Conservation (phyloP, 495 filamentous ascomycete species). For the Barbatosphaeria neglecta region DNA sequence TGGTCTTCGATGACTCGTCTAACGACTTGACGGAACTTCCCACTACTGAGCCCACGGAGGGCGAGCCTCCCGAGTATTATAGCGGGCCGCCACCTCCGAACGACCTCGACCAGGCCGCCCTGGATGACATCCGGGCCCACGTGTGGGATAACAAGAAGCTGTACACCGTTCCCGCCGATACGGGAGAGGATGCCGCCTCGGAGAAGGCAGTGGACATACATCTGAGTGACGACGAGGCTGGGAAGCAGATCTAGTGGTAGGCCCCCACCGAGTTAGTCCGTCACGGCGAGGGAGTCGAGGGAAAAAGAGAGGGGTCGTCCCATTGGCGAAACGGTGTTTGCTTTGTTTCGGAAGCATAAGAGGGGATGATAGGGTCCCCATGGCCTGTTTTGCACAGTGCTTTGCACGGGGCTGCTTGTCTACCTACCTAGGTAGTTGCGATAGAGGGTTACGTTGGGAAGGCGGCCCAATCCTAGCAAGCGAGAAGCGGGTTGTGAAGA, state of each 20-base stretch:
- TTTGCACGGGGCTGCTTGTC: neutral
- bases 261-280: too few relatives aligned
- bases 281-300: too few relatives aligned
- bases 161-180: slow-evolving; percentile 22
- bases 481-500: too few relatives aligned
- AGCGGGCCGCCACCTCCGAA: slow-evolving; percentile 5
- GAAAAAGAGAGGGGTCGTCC: too few relatives aligned
- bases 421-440: neutral
- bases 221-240: slow-evolving; percentile 23
- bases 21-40: slow-evolving; percentile 4
- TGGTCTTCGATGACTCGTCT: slow-evolving; percentile 1
- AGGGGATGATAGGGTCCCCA: too few relatives aligned
- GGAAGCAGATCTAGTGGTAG: slow-evolving; percentile 13
- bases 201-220: slow-evolving; percentile 37
- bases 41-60: slow-evolving; percentile 1
- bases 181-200: slow-evolving; percentile 12
- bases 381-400: too few relatives aligned
- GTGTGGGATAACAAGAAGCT: slow-evolving; percentile 21
- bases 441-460: too few relatives aligned
- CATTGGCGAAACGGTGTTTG: too few relatives aligned
- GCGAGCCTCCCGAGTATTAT: neutral
- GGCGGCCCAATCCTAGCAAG: too few relatives aligned
- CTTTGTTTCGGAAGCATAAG: too few relatives aligned
- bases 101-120: slow-evolving; percentile 9
- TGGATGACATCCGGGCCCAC: slow-evolving; percentile 11